Base-by-base conservation (phyloP, 139 green algal species). In the Auxenochlorella protothecoides region DNA sequence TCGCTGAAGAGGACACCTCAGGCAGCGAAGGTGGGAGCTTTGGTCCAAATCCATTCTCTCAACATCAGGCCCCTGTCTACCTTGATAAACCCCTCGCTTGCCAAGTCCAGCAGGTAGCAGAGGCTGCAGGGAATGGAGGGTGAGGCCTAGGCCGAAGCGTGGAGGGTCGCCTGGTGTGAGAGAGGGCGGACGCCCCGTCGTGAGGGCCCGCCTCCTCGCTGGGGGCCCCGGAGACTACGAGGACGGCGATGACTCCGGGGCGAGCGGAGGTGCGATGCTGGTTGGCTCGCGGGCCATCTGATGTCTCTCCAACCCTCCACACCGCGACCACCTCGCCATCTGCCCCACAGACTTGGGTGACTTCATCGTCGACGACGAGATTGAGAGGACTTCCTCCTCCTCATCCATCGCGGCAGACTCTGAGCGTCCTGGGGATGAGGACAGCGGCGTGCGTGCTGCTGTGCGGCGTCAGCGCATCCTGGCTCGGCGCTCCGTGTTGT, bases 311-410 rank as follows among this genome's bases (percentile, higher is more conserved):
- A 44, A 44, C 27, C 27, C 27, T 44, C 27, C 27, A 44, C 27
- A 44, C 27, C 27, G 27, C 10, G 11, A 3, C 27, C 53, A 15
- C 54, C 6, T 60, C 55, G 63, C 44, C 44, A 9, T 52, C 10
- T 66, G 62, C 27, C 4, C 1, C 53, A 6, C 70, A 74, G 70
- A 74, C 16, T 7, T 74, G 7, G 55, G 9, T 8, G 63, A 74
- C 63, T 74, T 74, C 62, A 69, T 74, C 52, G 70, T 55, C 13
- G 62, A 53, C 27, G 62, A 66, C 12, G 62, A 16, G 12, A 16
- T 15, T 9, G 62, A 27, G 62, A 66, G 62, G 12, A 66, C 8
- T 66, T 11, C 60, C 67, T 52, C 27, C 27, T 44, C 27, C 27
- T 44, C 27, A 44, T 44, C 27, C 27, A 44, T 44, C 27, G 44